These are phyloP conservation scores for Ampelomyces quisqualis DNA, from an alignment of 2,329 filamentous ascomycete genomes.

Conservation along the genomic window DNA sequence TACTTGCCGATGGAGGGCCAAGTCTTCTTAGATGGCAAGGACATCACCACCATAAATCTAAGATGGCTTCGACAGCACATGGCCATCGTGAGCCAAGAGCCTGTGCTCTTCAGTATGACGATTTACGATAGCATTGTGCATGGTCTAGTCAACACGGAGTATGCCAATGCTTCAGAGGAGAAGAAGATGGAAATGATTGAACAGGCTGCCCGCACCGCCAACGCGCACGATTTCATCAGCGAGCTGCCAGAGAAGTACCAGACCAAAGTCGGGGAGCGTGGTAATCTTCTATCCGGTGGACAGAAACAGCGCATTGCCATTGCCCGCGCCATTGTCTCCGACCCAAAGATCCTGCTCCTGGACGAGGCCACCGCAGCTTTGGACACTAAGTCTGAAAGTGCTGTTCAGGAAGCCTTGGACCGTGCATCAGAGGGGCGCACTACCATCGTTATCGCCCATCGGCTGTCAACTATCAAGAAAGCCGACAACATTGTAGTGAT, in stretches of 20 bases:
- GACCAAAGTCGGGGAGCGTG: constrained; percentile 92
- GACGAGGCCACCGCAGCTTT: constrained; percentile 94
- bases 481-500: constrained; percentile 97
- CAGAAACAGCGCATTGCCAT: constrained; percentile 98
- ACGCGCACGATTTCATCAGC: constrained; percentile 89
- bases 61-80: constrained; percentile 92
- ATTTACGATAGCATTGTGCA: constrained; percentile 90
- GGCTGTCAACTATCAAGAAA: constrained; percentile 88
- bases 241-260: constrained; percentile 84
- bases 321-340: constrained; percentile 82
- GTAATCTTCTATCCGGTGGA: constrained; percentile 87
- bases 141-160: constrained; percentile 80
- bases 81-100: constrained; percentile 89
- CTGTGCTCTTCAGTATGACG: constrained; percentile 82
- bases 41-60: constrained; percentile 79
- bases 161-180: constrained; percentile 66
- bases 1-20: constrained; percentile 83
- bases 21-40: constrained; percentile 78
- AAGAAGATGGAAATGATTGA: constrained; percentile 70
- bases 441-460: constrained; percentile 94
- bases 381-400: constrained; percentile 91
- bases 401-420: constrained; percentile 90
- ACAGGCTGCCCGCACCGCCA: constrained; percentile 83
- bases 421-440: constrained; percentile 82
- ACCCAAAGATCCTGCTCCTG: constrained; percentile 87